Conservation (phyloP, 2,329 filamentous ascomycete species). For the Alternaria viburni region DNA sequence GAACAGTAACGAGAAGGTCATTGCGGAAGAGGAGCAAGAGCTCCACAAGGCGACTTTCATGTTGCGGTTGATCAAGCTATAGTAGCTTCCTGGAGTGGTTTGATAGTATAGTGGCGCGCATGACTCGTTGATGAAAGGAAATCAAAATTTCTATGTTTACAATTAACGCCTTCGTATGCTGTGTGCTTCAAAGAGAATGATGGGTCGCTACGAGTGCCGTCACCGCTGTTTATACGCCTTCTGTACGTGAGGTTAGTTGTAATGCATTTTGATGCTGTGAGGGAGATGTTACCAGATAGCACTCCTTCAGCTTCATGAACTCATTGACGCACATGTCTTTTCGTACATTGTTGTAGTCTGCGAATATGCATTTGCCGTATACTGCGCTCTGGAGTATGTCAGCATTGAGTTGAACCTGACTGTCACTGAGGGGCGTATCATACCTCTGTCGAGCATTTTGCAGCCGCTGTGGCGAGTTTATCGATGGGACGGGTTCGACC, state of each 20-base stretch:
- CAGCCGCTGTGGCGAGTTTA: slow-evolving; percentile 69
- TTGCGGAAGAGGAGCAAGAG: slow-evolving; percentile 84
- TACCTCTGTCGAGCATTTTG: slow-evolving; percentile 71
- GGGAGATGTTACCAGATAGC: slow-evolving; percentile 71
- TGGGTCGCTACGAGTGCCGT: not conserved
- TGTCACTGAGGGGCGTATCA: slow-evolving; percentile 14
- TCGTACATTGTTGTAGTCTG: slow-evolving; percentile 86
- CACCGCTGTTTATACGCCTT: slow-evolving; percentile 44
- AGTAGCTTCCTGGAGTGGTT: not conserved
- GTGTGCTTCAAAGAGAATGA: not conserved
- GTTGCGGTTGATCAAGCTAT: slow-evolving; percentile 77
- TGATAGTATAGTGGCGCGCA: not conserved
- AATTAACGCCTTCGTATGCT: not conserved
- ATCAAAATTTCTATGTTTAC: slow-evolving; percentile 2
- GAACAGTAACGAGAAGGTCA: slow-evolving; percentile 62
- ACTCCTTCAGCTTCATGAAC: slow-evolving; percentile 85
- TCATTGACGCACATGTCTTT: slow-evolving; percentile 90
- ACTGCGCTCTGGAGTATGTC: slow-evolving; percentile 67
- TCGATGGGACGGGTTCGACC: slow-evolving; percentile 67
- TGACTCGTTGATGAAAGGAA: slow-evolving; percentile 22
- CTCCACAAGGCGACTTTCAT: slow-evolving; percentile 82
- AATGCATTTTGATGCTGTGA: not conserved
- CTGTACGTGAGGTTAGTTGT: slow-evolving; percentile 2
- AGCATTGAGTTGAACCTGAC: not conserved
- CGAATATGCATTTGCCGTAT: slow-evolving; percentile 90